A percentile compares a stretch with the other conserved stretches of the same genome.
phyloP scores from a whole-genome alignment of 2,329 filamentous ascomycete species.

The Penicillium hordei region DNA sequence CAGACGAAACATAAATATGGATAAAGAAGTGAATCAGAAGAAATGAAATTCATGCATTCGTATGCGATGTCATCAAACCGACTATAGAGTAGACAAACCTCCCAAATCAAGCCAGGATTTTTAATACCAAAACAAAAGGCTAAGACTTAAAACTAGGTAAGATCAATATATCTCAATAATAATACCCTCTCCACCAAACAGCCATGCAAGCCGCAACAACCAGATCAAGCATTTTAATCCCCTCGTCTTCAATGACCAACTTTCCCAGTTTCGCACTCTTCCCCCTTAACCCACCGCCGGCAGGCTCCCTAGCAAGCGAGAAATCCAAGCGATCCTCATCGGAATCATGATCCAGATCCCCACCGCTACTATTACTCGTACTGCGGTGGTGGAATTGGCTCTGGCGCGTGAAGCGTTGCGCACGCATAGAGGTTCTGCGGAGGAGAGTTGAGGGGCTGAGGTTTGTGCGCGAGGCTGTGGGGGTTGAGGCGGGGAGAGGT shows the following conservation, averaged over 20 bases:
- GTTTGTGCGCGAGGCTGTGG: constrained; percentile 20
- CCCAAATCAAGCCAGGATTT: neutral
- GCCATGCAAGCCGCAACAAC: constrained; percentile 88
- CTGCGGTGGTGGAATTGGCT: constrained; percentile 20
- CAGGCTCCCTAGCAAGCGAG: constrained; percentile 75
- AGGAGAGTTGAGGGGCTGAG: constrained; percentile 33
- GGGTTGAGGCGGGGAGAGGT: constrained; percentile 17
- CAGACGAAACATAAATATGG: neutral
- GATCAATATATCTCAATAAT: constrained; percentile 28
- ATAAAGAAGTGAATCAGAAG: neutral
- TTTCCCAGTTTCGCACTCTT: constrained; percentile 92
- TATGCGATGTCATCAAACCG: neutral
- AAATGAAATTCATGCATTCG: neutral
- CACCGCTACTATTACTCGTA: constrained; percentile 23
- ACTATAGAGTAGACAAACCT: neutral
- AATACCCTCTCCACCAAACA: constrained; percentile 88
- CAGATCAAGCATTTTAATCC: constrained; percentile 92
- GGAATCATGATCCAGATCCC: constrained; percentile 12
- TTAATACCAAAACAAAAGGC: neutral
- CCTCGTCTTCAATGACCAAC: constrained; percentile 83
- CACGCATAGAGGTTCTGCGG: constrained; percentile 31
- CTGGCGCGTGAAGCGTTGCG: constrained; percentile 20
- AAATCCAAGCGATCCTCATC: constrained; percentile 62
- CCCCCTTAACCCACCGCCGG: constrained; percentile 81
- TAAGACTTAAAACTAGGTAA: neutral